Evolutionary conservation across 352 stramenopile species (phyloP), one percentile per base, ranked within the genome.

Genomic region (Phytophthora vignae): DNA sequence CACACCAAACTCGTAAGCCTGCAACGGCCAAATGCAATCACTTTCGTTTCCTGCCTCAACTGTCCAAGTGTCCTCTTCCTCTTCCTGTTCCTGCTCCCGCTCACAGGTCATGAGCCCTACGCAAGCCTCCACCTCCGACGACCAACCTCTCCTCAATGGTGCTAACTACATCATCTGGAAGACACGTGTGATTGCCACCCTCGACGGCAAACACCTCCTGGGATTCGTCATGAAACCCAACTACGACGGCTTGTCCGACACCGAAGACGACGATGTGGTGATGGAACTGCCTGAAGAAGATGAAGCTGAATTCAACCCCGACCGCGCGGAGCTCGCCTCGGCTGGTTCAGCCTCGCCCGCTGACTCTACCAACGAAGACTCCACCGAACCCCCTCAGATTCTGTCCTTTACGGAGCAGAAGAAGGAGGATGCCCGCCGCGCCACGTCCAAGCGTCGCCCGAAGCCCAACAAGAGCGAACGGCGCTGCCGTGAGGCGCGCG

Each of bases 31-130:
- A 49, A 49, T 21, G 12, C 42, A 49, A 49, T 21, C 42, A 22
- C 42, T 49, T 49, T 49, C 15, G 42, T 49, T 49, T 49, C 42
- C 42, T 49, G 42, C 17, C 12, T n/a, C 42, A 49, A 49, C 42
- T 49, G 42, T 22, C 42, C 42, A 49, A 49, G 42, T 49, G 14
- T 49, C 42, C 42, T 49, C 42, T 21, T 9, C 15, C 42, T 22
- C 38, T 44, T 17, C 38, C 38, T 44, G 42, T 49, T 49, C 42
- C 42, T 5, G 42, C 42, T 21, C 17, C 42, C 42, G 42, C 42
- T n/a, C 15, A 49, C 42, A 21, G 22, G 40, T 48, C 15, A 48
- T 48, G 40, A 48, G 15, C 40, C 40, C 15, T 21, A 48, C 40
- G 15, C 40, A 48, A 48, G 15, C 15, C 40, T 48, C 40, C 14